Conservation (phyloP, 495 filamentous ascomycete genomes). For the Evernia prunastri region DNA sequence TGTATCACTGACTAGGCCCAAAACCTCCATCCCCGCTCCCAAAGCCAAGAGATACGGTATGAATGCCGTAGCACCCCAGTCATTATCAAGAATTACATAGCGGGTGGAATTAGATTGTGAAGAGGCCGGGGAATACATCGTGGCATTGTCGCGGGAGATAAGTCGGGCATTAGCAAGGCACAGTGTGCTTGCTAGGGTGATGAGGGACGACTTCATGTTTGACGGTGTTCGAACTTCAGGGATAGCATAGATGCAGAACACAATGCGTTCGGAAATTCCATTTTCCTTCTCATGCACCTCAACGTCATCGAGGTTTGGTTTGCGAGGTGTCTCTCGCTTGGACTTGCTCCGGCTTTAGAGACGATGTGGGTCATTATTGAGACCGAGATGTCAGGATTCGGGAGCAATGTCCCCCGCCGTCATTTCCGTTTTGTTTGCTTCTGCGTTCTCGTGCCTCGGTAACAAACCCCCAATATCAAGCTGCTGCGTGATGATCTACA, state of each 20-base stretch:
- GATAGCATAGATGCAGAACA: not conserved
- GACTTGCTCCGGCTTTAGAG: too few relatives aligned
- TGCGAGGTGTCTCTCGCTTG: too few relatives aligned
- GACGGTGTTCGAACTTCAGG: not conserved
- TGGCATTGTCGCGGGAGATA: not conserved
- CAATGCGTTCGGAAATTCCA: too few relatives aligned
- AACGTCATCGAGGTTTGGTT: too few relatives aligned
- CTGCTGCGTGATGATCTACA: too few relatives aligned
- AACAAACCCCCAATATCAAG: too few relatives aligned
- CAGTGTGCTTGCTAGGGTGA: not conserved
- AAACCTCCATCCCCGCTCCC: slow-evolving; percentile 29
- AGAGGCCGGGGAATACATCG: slow-evolving; percentile 8
- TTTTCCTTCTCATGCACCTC: too few relatives aligned
- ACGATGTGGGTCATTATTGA: too few relatives aligned
- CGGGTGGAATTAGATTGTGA: slow-evolving; percentile 9
- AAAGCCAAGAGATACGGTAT: slow-evolving; percentile 33
- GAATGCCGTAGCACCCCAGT: slow-evolving; percentile 33
- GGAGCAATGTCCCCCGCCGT: too few relatives aligned
- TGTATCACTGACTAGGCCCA: slow-evolving; percentile 32
- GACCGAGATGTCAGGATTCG: too few relatives aligned
- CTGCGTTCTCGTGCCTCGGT: too few relatives aligned
- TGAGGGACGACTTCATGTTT: not conserved
- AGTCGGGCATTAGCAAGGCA: not conserved
- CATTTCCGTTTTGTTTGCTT: too few relatives aligned
- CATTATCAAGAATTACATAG: slow-evolving; percentile 33